Conservation (phyloP, 805 yeast genomes). For the Monosporozyma servazzii region DNA sequence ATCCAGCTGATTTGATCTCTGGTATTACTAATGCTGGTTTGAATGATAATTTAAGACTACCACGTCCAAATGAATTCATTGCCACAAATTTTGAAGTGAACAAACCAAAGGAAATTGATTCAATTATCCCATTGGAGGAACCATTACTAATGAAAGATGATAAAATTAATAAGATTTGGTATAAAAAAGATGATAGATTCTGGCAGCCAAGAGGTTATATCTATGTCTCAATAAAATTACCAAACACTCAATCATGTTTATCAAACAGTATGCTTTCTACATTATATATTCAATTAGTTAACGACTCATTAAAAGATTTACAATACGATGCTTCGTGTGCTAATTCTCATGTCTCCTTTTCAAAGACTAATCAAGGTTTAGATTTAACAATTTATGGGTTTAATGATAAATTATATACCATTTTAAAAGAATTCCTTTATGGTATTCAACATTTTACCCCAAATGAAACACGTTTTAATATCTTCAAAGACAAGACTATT, state of each 20-base stretch:
- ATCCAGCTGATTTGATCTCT: conserved; percentile 34
- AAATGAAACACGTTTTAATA: conserved; percentile 50
- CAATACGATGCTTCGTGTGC: conserved; percentile 82
- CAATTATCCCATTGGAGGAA: conserved; percentile 31
- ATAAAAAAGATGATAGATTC: conserved; percentile 80
- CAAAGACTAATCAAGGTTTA: conserved; percentile 60
- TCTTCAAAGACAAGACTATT: conserved; percentile 52
- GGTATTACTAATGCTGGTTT: conserved; percentile 27
- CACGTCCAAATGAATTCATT: conserved; percentile 69
- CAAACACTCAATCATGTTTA: conserved; percentile 53
- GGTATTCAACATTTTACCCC: conserved; percentile 44
- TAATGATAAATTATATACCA: conserved; percentile 64
- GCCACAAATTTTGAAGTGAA: conserved; percentile 68
- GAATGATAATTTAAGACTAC: conserved; percentile 43
- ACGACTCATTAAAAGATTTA: conserved; percentile 60
- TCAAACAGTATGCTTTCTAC: conserved; percentile 48
- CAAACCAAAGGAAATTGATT: conserved; percentile 29
- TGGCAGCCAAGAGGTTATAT: conserved; percentile 81
- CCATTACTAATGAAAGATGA: conserved; percentile 55
- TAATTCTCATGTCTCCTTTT: conserved; percentile 53
- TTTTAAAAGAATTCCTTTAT: conserved; percentile 52
- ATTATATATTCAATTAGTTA: conserved; percentile 59
- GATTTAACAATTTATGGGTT: conserved; percentile 65
- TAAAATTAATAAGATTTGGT: conserved; percentile 60
- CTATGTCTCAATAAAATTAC: conserved; percentile 53